phyloP scores from a whole-genome alignment of 2,329 filamentous ascomycete genomes.

The Fusarium nygamai region DNA sequence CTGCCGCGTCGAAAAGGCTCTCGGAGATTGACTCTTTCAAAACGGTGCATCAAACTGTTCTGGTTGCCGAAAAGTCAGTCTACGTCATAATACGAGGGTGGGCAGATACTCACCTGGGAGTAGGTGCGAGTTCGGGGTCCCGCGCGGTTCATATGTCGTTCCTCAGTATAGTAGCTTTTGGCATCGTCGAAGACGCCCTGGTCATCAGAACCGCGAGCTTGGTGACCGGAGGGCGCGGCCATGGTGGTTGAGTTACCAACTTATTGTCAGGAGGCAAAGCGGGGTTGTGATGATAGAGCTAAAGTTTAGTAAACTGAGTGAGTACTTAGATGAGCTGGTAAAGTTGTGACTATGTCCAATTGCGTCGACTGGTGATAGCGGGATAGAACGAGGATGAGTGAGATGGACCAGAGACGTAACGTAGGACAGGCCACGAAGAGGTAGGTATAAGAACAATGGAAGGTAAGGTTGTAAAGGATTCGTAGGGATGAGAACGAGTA shows the following conservation, averaged over 20 bases:
- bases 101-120: constrained; percentile 57
- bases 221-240: constrained; percentile 44
- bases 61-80: constrained; percentile 48
- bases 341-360: constrained; percentile 18
- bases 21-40: constrained; percentile 61
- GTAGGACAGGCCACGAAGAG: constrained; percentile 27
- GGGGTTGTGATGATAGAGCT: constrained; percentile 2
- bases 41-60: constrained; percentile 64
- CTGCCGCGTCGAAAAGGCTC: constrained; percentile 68
- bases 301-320: not conserved
- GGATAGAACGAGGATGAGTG: constrained; percentile 1
- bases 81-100: not conserved
- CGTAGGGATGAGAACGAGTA: constrained; percentile 29
- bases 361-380: constrained; percentile 20
- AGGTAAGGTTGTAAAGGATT: constrained; percentile 18
- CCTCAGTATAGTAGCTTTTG: constrained; percentile 67
- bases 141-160: constrained; percentile 62
- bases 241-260: constrained; percentile 32
- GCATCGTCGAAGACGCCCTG: constrained; percentile 66
- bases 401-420: constrained; percentile 14
- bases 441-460: constrained; percentile 26
- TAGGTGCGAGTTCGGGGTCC: constrained; percentile 65
- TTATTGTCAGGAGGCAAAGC: constrained; percentile 13
- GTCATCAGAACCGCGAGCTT: constrained; percentile 54
- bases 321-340: not conserved